Conservation (phyloP, 768 basidiomycete species). For the Pleurotus ostreatus region DNA sequence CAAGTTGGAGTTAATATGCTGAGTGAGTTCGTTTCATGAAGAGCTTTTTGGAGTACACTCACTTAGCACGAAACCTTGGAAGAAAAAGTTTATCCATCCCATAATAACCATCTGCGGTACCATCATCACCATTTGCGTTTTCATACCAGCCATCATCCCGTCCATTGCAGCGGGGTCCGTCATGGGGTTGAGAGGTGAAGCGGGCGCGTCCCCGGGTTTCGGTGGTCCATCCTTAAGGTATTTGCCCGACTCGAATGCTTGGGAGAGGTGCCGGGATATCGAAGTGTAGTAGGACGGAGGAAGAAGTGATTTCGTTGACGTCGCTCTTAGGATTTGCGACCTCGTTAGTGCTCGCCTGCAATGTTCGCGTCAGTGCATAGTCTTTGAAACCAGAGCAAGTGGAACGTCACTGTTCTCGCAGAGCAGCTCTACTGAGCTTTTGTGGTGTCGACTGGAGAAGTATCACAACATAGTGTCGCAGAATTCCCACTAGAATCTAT, state of each 20-base stretch:
- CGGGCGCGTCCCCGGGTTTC: conserved; percentile 50
- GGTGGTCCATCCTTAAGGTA: conserved; percentile 87
- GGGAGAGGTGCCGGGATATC: conserved; percentile 70
- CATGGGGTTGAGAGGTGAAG: conserved; percentile 74
- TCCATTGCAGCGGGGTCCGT: conserved; percentile 92
- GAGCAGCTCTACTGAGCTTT: conserved; percentile 67
- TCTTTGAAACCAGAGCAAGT: conserved; percentile 12
- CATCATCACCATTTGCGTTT: conserved; percentile 99
- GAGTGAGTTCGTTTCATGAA: no score
- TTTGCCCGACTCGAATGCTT: conserved; percentile 67
- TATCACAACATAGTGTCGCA: conserved; percentile 88
- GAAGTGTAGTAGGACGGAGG: conserved; percentile 69
- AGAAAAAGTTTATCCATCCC: conserved; percentile 99
- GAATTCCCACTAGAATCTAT: conserved; percentile 88
- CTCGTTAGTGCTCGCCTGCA: conserved; percentile 72
- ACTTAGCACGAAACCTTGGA: conserved; percentile 98
- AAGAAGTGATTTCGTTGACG: conserved; percentile 77
- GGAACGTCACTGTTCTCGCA: conserved; percentile 84
- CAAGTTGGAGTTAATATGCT: no score
- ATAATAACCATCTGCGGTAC: conserved; percentile 97
- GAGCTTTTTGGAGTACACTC: no score
- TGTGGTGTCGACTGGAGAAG: conserved; percentile 84
- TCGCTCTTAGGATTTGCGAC: conserved; percentile 79
- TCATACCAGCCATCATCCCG: conserved; percentile 98
- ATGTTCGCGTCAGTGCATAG: not conserved